Conservation (phyloP, 2,329 filamentous ascomycete genomes). For the Cladophialophora chaetospira region DNA sequence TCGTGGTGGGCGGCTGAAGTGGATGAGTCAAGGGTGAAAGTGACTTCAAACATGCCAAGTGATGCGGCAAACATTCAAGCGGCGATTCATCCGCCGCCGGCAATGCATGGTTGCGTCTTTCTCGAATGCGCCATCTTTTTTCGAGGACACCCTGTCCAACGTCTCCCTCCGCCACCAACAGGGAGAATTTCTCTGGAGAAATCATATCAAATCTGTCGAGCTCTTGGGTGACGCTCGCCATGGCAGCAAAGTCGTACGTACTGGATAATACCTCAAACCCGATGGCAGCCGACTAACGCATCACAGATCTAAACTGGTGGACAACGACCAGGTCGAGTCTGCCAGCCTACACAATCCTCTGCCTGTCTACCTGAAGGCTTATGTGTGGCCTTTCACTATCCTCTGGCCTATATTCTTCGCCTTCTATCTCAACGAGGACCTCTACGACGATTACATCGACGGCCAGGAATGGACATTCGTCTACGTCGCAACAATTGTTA, state of each 20-base stretch:
- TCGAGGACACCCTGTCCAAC: conserved; percentile 27
- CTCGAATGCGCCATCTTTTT: conserved; percentile 19
- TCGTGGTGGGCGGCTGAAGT: not conserved
- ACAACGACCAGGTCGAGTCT: conserved; percentile 84
- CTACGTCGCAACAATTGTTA: conserved; percentile 85
- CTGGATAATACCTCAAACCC: not conserved
- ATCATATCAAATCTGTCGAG: conserved; percentile 20
- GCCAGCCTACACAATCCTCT: conserved; percentile 88
- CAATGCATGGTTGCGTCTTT: not conserved
- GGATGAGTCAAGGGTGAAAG: not conserved
- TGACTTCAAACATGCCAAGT: conserved; percentile 4
- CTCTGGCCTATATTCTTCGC: conserved; percentile 90
- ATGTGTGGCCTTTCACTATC: conserved; percentile 89
- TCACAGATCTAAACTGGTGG: conserved; percentile 63
- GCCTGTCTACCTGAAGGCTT: conserved; percentile 76
- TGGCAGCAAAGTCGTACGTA: conserved; percentile 29
- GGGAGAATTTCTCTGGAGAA: conserved; percentile 11
- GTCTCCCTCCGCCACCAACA: conserved; percentile 11
- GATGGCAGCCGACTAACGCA: conserved; percentile 1
- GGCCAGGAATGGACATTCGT: conserved; percentile 99
- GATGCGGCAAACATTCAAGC: conserved; percentile 1
- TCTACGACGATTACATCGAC: conserved; percentile 88
- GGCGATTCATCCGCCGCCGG: not conserved
- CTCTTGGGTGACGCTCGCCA: conserved; percentile 35
- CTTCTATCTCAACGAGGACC: conserved; percentile 78